Evolutionary conservation across 2,329 filamentous ascomycete genomes (phyloP).

Genomic region (Pezicula carpinea): DNA sequence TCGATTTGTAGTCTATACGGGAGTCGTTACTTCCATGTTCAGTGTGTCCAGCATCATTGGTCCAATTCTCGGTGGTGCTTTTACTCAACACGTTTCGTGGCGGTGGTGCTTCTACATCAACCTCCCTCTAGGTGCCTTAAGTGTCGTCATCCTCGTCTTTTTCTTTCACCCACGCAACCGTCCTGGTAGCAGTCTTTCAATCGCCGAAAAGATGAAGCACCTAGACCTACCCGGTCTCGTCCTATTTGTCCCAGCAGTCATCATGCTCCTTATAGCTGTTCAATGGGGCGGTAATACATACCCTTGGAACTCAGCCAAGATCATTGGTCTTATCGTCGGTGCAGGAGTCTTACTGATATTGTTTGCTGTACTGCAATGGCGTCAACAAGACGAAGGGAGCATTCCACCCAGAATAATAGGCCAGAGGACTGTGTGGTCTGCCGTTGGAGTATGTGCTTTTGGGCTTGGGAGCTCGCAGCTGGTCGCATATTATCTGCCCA

Average conservation of each 20-base stretch:
- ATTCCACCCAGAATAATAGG: slow-evolving; percentile 32
- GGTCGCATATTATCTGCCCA: slow-evolving; percentile 39
- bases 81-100: slow-evolving; percentile 30
- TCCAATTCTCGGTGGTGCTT: slow-evolving; percentile 28
- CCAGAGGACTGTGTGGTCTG: slow-evolving; percentile 28
- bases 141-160: slow-evolving; percentile 30
- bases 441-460: slow-evolving; percentile 19
- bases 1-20: slow-evolving; percentile 13
- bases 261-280: slow-evolving; percentile 26
- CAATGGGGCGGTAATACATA: slow-evolving; percentile 26
- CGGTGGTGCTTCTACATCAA: slow-evolving; percentile 34
- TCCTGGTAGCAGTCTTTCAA: slow-evolving; percentile 13
- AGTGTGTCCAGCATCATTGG: slow-evolving; percentile 19
- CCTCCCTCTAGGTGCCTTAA: slow-evolving; percentile 34
- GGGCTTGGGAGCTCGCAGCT: slow-evolving; percentile 10
- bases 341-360: slow-evolving; percentile 18
- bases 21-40: slow-evolving; percentile 14
- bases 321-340: slow-evolving; percentile 30
- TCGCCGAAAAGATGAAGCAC: slow-evolving; percentile 25
- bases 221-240: slow-evolving; percentile 29
- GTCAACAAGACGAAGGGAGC: slow-evolving; percentile 30
- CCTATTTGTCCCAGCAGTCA: slow-evolving; percentile 24
- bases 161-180: slow-evolving; percentile 34
- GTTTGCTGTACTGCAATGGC: slow-evolving; percentile 28
- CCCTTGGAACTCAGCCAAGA: slow-evolving; percentile 25